These are phyloP conservation scores for Coniochaeta hoffmannii DNA, from an alignment of 2,329 filamentous ascomycete genomes.

Conservation along the genomic window DNA sequence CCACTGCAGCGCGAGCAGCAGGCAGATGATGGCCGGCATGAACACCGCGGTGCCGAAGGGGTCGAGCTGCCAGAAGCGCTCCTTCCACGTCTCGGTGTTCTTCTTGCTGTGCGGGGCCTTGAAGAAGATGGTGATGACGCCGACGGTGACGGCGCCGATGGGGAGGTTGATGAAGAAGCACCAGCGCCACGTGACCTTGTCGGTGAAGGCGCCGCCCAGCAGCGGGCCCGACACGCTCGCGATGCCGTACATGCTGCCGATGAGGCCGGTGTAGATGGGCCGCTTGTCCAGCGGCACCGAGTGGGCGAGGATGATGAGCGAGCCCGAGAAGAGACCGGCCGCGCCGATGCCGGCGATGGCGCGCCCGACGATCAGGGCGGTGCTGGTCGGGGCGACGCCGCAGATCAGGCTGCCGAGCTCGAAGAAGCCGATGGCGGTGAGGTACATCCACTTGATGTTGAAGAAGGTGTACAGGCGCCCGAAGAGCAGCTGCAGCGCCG, in stretches of 20 bases:
- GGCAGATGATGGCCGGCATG: conserved; percentile 29
- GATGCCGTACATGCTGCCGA: conserved; percentile 36
- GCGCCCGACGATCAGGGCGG: conserved; percentile 21
- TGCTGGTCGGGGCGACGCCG: conserved; percentile 19
- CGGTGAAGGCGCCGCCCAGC: conserved; percentile 19
- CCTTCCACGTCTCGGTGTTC: conserved; percentile 10
- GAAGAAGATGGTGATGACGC: conserved; percentile 19
- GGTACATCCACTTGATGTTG: conserved; percentile 28
- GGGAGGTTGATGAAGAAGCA: conserved; percentile 28
- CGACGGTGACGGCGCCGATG: conserved; percentile 22
- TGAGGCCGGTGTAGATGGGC: conserved; percentile 25
- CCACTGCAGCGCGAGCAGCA: conserved; percentile 42
- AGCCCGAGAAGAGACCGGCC: conserved; percentile 34
- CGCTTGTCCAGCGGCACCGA: conserved; percentile 18
- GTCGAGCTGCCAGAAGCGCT: conserved; percentile 18
- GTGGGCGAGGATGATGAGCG: conserved; percentile 27
- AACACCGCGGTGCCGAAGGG: conserved; percentile 18
- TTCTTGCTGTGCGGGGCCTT: conserved; percentile 13
- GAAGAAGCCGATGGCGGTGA: conserved; percentile 28
- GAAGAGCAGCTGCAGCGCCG: conserved; percentile 27
- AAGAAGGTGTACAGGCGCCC: conserved; percentile 33
- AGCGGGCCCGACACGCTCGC: conserved; percentile 23
- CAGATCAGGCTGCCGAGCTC: conserved; percentile 32
- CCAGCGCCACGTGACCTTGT: conserved; percentile 25
- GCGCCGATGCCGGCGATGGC: conserved; percentile 26